phyloP scores from a whole-genome alignment of 208 protist genomes.

The Wallacemonas sp. region DNA sequence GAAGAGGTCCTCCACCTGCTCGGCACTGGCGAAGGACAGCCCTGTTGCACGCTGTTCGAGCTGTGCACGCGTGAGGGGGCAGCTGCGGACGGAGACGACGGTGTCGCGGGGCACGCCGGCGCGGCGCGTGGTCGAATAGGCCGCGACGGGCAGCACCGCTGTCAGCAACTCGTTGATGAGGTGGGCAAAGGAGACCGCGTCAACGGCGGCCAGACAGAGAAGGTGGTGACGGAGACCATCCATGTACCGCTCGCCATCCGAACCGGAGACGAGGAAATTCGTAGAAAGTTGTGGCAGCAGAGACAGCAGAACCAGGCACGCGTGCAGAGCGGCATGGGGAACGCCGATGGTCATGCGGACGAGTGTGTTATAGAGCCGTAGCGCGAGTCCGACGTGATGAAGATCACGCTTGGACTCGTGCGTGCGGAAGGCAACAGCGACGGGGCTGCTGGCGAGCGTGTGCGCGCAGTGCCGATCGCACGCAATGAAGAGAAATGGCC shows the following conservation, averaged over 20 bases:
- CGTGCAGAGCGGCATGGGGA: constrained; percentile 49
- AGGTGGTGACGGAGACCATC: constrained; percentile 34
- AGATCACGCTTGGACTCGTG: constrained; percentile 30
- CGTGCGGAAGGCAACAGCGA: constrained; percentile 26
- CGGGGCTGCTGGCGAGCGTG: background rate
- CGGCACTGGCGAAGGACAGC: background rate
- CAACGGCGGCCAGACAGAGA: constrained; percentile 23
- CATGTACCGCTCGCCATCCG: constrained; percentile 38
- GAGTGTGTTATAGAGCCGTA: constrained; percentile 63
- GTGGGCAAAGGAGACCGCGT: constrained; percentile 9
- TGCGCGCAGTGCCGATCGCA: constrained; percentile 13
- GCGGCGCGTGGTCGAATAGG: background rate
- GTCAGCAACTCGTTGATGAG: constrained; percentile 16
- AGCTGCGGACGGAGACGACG: background rate
- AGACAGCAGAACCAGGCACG: constrained; percentile 55
- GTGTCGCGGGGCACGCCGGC: background rate
- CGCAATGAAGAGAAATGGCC: constrained; percentile 52
- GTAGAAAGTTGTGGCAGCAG: constrained; percentile 48
- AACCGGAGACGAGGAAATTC: constrained; percentile 8
- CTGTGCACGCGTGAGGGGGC: background rate
- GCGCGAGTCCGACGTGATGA: constrained; percentile 40
- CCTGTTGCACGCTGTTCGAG: background rate
- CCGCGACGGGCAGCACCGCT: background rate
- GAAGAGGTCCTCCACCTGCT: background rate
- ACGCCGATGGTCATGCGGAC: constrained; percentile 44